phyloP scores from a whole-genome alignment of 2,329 filamentous ascomycete species.

The Aspergillus ibericus region DNA sequence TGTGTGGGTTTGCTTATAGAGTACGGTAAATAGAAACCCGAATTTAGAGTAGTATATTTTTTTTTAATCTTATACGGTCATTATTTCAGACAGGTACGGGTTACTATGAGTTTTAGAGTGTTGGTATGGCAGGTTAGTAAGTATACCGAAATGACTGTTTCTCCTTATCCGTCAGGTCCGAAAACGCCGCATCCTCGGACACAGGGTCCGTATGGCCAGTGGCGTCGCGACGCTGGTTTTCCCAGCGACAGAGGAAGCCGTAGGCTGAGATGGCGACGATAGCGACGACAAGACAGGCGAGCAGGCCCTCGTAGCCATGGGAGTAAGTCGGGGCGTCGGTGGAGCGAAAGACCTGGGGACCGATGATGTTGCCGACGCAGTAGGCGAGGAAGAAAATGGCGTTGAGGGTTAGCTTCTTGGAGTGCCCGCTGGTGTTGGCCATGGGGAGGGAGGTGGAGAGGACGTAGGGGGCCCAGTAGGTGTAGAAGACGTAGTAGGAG shows the following conservation, averaged over 20 bases:
- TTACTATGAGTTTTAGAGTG: background rate
- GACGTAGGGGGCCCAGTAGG: conserved; percentile 1
- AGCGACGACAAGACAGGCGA: conserved; percentile 4
- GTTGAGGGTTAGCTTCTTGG: conserved; percentile 7
- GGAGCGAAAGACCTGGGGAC: background rate
- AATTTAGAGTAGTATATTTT: too few species aligned
- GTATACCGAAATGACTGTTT: conserved; percentile 5
- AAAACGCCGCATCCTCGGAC: background rate
- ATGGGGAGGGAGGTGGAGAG: background rate
- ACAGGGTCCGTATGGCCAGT: background rate
- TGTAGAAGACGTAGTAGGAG: conserved; percentile 9
- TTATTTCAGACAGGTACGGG: too few species aligned
- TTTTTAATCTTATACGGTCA: too few species aligned
- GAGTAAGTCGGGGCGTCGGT: conserved; percentile 1
- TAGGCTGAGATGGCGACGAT: conserved; percentile 1
- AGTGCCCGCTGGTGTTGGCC: conserved; percentile 6
- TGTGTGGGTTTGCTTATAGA: too few species aligned
- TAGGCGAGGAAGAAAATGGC: conserved; percentile 6
- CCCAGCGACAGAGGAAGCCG: background rate
- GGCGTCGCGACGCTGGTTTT: background rate
- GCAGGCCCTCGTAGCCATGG: background rate
- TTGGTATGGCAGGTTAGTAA: background rate
- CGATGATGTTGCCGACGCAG: background rate
- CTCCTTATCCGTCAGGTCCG: conserved; percentile 7
- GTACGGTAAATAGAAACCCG: too few species aligned